phyloP scores from a whole-genome alignment of 164 flowering plant species.

The Magnolia officinalis region DNA sequence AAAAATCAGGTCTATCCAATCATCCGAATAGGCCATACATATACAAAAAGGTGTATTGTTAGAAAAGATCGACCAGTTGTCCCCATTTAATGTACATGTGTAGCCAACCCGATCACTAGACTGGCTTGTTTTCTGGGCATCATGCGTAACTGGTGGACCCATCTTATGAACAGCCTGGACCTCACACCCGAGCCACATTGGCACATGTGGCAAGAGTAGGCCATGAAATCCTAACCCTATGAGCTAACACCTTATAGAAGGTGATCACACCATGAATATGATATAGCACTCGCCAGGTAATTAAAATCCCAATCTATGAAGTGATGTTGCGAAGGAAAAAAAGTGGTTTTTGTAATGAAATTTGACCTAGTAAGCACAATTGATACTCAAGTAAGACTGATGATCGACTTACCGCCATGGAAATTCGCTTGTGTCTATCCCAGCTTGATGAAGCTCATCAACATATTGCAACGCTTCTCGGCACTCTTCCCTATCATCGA shows the following conservation, averaged over 20 bases:
- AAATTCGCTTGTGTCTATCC: constrained; percentile 95
- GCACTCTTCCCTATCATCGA: constrained; percentile 97
- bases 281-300: not conserved
- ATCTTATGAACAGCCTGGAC: too few relatives aligned
- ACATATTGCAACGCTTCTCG: constrained; percentile 95
- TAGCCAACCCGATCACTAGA: too few relatives aligned
- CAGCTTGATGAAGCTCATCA: constrained; percentile 94
- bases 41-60: too few relatives aligned
- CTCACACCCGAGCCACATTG: too few relatives aligned
- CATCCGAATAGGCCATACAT: too few relatives aligned
- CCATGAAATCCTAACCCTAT: too few relatives aligned
- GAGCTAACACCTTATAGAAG: not conserved
- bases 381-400: not conserved
- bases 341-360: not conserved
- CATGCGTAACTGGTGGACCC: too few relatives aligned
- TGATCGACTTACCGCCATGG: constrained; percentile 76
- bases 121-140: too few relatives aligned
- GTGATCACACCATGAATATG: not conserved
- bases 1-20: too few relatives aligned
- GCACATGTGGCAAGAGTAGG: too few relatives aligned
- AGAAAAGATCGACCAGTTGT: too few relatives aligned
- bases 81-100: too few relatives aligned
- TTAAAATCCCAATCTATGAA: not conserved
- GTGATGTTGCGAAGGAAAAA: not conserved
- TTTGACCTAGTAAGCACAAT: not conserved